Conservation (phyloP, 148 eudicot genomes). For the Persicaria tinctoria region DNA sequence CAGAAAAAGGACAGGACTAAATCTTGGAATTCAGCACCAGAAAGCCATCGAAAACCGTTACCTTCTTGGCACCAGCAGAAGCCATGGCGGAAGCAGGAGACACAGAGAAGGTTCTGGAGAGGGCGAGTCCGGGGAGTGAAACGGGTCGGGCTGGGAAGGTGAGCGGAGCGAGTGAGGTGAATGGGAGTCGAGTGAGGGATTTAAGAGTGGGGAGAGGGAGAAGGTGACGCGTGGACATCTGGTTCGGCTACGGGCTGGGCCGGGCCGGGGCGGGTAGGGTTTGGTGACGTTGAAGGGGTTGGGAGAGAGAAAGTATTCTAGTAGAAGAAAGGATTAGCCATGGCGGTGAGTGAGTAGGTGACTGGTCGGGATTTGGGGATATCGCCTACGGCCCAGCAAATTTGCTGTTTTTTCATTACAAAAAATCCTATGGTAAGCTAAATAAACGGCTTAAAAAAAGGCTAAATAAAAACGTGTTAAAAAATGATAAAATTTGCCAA, state of each 20-base stretch:
- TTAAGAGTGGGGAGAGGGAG: conserved; percentile 20
- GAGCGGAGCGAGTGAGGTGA: conserved; percentile 16
- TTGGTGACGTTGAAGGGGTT: background rate
- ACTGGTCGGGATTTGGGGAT: background rate
- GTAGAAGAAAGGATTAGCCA: conserved; percentile 1
- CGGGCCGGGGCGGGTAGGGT: background rate
- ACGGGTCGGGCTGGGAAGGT: conserved; percentile 1
- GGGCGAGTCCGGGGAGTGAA: conserved; percentile 15
- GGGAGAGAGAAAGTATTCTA: background rate
- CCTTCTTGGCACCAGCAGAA: conserved; percentile 52
- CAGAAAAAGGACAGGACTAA: background rate
- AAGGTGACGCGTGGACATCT: conserved; percentile 45
- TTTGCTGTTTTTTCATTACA: background rate
- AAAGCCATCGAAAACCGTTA: conserved; percentile 5
- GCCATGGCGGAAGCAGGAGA: conserved; percentile 49
- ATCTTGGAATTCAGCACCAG: conserved; percentile 5
- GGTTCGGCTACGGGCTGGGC: background rate
- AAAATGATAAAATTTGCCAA: no score
- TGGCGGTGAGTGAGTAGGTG: background rate
- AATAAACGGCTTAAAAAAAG: no score
- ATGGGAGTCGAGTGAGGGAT: conserved; percentile 18
- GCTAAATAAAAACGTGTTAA: no score
- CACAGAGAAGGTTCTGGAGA: conserved; percentile 18
- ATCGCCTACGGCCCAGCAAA: background rate
- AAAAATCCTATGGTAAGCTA: no score